Evolutionary conservation across 164 flowering plant genomes (phyloP), one percentile per base, ranked within the genome.

Genomic region (Macadamia tetraphylla): DNA sequence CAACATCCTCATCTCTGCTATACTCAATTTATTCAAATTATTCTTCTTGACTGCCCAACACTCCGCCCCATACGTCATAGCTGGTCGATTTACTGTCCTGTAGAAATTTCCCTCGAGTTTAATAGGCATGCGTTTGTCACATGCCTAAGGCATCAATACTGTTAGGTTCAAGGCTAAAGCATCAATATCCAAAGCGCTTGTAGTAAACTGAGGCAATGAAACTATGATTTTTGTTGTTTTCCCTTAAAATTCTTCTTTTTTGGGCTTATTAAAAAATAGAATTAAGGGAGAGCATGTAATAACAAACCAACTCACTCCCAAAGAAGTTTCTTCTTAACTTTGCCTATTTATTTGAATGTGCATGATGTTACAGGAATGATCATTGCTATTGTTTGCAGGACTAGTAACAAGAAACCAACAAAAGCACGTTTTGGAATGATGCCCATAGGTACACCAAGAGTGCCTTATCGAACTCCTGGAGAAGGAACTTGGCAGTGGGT

Each of bases 401-500:
- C 67, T 67, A 23, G 56, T 42, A 68, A 70, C 64, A 64, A 65
- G 65, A 87, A 75, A 73, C 72, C 87, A 70, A 74, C 79, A 55
- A 79, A 82, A 66, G 87, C 80, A 52, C 82, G 81, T 63, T 48
- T 83, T 63, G 9, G 61, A 30, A 92, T 94, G 98, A 94, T 92
- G 97, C 91, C 95, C 40, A 83, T 87, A 40, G 95, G 95, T 53
- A 83, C 88, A n/a, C 97, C 95, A 57, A 85, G 80, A 79, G 92
- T 92, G 51, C 94, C 88, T 2, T 86, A 84, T 62, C 81, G 85
- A 78, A 81, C 77, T 73, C 91, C 88, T 70, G 87, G 82, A 62
- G 98, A 88, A 68, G 88, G 91, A 67, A 80, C 87, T 53, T 86
- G 90, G 93, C 96, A 88, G 66, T 85, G 88, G 94, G 88, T 91